Evolutionary conservation across 352 stramenopile species (phyloP).

Genomic region (Phytopythium oedochilum): DNA sequence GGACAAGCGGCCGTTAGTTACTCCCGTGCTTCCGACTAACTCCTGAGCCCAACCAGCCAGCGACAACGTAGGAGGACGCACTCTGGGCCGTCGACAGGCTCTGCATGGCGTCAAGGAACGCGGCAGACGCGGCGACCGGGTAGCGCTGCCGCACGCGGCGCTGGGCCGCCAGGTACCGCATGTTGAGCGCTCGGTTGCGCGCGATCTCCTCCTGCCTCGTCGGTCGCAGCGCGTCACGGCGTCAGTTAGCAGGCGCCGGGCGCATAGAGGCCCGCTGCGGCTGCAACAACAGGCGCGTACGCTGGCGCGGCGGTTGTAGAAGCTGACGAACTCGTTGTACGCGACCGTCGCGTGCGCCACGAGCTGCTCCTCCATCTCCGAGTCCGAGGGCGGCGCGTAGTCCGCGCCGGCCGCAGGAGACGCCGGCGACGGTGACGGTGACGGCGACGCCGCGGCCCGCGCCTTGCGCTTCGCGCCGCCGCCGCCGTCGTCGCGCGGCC

Average conservation of each 20-base stretch:
- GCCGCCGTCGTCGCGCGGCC: not conserved
- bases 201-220: conserved; percentile 41
- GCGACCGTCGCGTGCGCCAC: conserved; percentile 49
- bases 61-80: conserved; percentile 12
- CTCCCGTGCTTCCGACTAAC: no score
- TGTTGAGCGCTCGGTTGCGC: conserved; percentile 47
- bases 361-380: conserved; percentile 75
- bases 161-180: conserved; percentile 22
- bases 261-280: no score
- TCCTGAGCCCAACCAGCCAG: not conserved
- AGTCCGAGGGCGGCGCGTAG: conserved; percentile 14
- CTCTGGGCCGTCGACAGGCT: conserved; percentile 39
- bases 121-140: conserved; percentile 14
- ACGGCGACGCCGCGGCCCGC: not conserved
- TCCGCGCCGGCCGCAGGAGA: not conserved
- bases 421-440: not conserved
- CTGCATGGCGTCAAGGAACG: conserved; percentile 33
- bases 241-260: no score
- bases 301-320: conserved; percentile 47
- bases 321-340: conserved; percentile 67
- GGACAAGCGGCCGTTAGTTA: not conserved
- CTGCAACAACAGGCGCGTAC: no score
- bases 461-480: not conserved
- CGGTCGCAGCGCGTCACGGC: not conserved
- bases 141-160: conserved; percentile 20